Conservation (phyloP, 2,329 filamentous ascomycete species). For the Leptographium radiaticola region DNA sequence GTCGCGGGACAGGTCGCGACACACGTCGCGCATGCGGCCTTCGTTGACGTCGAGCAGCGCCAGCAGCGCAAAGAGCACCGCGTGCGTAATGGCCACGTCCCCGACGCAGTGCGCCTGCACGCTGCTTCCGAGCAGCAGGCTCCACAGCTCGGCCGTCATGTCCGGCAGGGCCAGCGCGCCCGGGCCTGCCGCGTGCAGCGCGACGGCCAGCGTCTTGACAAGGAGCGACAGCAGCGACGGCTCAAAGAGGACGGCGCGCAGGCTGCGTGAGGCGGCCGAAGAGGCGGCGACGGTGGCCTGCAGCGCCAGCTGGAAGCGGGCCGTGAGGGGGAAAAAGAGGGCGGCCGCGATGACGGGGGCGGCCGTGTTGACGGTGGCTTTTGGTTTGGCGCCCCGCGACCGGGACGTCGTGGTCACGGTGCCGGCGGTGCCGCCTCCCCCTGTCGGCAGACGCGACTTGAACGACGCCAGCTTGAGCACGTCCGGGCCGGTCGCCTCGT, state of each 20-base stretch:
- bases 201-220: constrained; percentile 71
- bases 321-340: constrained; percentile 81
- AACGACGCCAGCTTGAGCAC: constrained; percentile 84
- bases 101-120: constrained; percentile 47
- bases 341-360: constrained; percentile 59
- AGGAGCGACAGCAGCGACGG: constrained; percentile 67
- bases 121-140: constrained; percentile 52
- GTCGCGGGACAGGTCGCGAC: constrained; percentile 59
- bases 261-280: constrained; percentile 16
- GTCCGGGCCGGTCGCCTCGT: constrained; percentile 65
- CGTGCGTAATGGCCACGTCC: constrained; percentile 51
- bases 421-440: constrained; percentile 16
- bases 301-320: constrained; percentile 59
- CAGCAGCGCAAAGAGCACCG: constrained; percentile 66
- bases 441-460: constrained; percentile 54
- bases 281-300: constrained; percentile 17
- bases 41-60: constrained; percentile 73
- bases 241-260: constrained; percentile 52
- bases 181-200: constrained; percentile 73
- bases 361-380: constrained; percentile 58
- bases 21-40: constrained; percentile 56
- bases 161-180: constrained; percentile 62
- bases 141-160: constrained; percentile 75
- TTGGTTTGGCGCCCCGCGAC: constrained; percentile 8
- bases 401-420: constrained; percentile 7